A percentile compares a stretch with the other conserved stretches of the same genome.
Conservation (phyloP, 1,284 basidiomycete genomes). For the Papiliotrema nemorosa region DNA sequence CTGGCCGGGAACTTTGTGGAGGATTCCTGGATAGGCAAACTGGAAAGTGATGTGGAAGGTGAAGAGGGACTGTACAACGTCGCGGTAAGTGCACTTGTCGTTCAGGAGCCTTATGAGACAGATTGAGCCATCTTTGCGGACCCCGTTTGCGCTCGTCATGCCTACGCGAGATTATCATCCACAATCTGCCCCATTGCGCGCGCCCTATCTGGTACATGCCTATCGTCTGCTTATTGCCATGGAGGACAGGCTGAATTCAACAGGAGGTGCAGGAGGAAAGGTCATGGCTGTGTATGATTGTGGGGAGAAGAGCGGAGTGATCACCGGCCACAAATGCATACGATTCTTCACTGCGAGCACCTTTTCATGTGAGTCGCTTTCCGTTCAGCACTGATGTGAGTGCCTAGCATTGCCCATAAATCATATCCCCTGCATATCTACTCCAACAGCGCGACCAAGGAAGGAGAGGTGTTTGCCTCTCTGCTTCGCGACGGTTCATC, state of each 20-base stretch:
- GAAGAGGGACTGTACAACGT: constrained; percentile 7
- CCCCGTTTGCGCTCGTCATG: not conserved
- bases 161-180: constrained; percentile 7
- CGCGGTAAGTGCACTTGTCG: not conserved
- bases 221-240: constrained; percentile 6
- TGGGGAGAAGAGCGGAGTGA: constrained; percentile 6
- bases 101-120: not conserved
- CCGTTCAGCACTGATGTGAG: too few relatives aligned
- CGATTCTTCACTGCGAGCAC: not conserved
- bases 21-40: not conserved
- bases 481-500: too few relatives aligned
- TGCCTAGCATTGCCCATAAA: too few relatives aligned
- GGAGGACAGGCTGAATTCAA: not conserved
- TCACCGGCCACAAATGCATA: constrained; percentile 7
- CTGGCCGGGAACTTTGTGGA: constrained; percentile 4
- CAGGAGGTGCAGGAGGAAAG: not conserved
- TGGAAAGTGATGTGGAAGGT: constrained; percentile 3
- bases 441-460: too few relatives aligned
- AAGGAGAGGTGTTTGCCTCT: too few relatives aligned
- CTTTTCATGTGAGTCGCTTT: too few relatives aligned
- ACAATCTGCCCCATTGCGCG: constrained; percentile 7
- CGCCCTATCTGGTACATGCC: constrained; percentile 7
- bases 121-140: not conserved
- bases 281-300: constrained; percentile 10
- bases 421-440: too few relatives aligned